Conservation (phyloP, 495 filamentous ascomycete genomes). For the Pyrenula massariospora region DNA sequence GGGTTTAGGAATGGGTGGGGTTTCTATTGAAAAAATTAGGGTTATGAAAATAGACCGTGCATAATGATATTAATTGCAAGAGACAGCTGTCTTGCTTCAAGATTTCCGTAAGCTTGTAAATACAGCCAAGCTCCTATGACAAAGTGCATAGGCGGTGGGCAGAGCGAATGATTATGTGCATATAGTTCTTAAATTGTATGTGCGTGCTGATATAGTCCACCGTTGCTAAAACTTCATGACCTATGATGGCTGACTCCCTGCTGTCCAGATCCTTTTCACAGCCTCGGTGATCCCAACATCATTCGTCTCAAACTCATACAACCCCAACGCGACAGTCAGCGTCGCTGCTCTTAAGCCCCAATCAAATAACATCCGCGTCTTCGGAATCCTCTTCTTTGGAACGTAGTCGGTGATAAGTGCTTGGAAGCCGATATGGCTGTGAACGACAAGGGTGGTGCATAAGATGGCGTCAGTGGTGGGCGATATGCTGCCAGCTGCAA, state of each 20-base stretch:
- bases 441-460: slow-evolving; percentile 71
- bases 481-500: slow-evolving; percentile 83
- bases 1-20: slow-evolving; percentile 14
- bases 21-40: slow-evolving; percentile 1
- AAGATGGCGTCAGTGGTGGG: slow-evolving; percentile 78
- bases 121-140: too few relatives aligned
- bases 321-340: slow-evolving; percentile 67
- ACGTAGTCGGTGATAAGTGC: slow-evolving; percentile 84
- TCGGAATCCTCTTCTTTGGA: slow-evolving; percentile 58
- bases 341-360: slow-evolving; percentile 76
- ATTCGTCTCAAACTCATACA: slow-evolving; percentile 99
- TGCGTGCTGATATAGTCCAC: too few relatives aligned
- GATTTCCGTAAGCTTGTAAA: too few relatives aligned
- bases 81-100: too few relatives aligned
- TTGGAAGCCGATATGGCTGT: slow-evolving; percentile 91
- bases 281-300: slow-evolving; percentile 90
- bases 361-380: slow-evolving; percentile 44
- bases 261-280: slow-evolving; percentile 75
- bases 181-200: too few relatives aligned
- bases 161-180: too few relatives aligned
- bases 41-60: too few relatives aligned
- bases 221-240: too few relatives aligned
- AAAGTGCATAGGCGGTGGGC: too few relatives aligned
- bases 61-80: too few relatives aligned
- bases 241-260: slow-evolving; percentile 14